Base-by-base conservation (phyloP, 345 rosid genomes). In the Hibiscus mutabilis region DNA sequence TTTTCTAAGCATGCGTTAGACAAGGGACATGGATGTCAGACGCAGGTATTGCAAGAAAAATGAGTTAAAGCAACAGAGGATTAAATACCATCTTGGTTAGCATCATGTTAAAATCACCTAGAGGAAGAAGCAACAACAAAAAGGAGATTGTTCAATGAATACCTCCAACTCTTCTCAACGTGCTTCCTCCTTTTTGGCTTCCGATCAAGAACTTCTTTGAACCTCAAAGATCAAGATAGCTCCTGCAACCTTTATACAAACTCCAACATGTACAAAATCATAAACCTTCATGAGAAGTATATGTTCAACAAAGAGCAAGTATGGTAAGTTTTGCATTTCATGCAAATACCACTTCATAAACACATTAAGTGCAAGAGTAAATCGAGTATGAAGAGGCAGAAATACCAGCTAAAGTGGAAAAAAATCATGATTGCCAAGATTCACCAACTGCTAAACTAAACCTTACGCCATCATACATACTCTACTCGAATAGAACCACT, bases 151-250 rank as follows among this genome's bases (percentile, higher is more conserved):
- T 75, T 68, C 15, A 1, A 7, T 57, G 6, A 52, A 72, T 78
- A 91, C 98, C 92, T 86, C 93, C 66, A 91, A 63, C 67, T 91
- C 91, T 79, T 86, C 85, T 78, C 72, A 81, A 33, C 95, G 93
- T 33, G 78, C 77, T 79, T 19, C 68, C 68, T 64, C 68, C 66
- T 91, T 93, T 75, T 84, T 87, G 67, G 94, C 89, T 78, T 94
- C 98, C 76, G 96, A 91, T 75, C 90, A 81, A 10, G 98, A 82
- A 86, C 88, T 90, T 79, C 98, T 85, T 56, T 94, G 96, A 78
- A 88, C 93, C 85, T 94, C 97, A 77, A 91, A 88, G 68, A 93
- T 77, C 71, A 94, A 87, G 74, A 73, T 85, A 56, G 75, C 96
- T 74, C 95, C 95, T 9, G 89, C 98, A n/a, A 94, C 97, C 97